Evolutionary conservation across 2,329 filamentous ascomycete genomes (phyloP).

Genomic region (Fusarium anthophilum): DNA sequence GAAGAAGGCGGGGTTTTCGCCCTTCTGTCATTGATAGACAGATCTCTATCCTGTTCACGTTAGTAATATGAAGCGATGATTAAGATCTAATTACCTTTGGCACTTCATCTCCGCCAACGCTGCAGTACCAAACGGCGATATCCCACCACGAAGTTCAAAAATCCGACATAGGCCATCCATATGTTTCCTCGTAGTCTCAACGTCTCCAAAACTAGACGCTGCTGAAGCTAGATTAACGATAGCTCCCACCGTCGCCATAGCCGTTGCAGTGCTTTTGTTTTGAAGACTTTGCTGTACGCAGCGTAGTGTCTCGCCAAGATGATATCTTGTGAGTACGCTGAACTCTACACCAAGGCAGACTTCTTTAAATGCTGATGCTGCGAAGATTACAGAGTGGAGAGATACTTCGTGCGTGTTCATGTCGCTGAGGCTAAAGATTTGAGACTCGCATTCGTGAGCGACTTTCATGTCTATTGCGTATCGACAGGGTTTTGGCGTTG

Average conservation of each 20-base stretch:
- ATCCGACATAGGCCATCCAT: neutral
- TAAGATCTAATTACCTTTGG: rapidly evolving
- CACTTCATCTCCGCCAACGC: neutral
- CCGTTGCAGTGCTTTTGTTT: rapidly evolving
- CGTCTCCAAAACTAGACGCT: neutral
- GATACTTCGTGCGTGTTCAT: neutral
- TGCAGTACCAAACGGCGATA: neutral
- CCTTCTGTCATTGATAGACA: neutral
- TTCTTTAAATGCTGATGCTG: neutral
- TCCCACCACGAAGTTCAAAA: neutral
- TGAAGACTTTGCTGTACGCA: neutral
- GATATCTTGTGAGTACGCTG: neutral
- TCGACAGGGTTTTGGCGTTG: neutral
- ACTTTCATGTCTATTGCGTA: neutral
- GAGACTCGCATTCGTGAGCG: neutral
- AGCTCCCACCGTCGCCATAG: neutral
- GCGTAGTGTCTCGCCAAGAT: neutral
- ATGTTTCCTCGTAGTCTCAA: neutral
- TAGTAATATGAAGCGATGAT: rapidly evolving
- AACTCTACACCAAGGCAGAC: neutral
- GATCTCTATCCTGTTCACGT: neutral
- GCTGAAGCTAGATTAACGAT: neutral
- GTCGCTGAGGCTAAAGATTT: neutral
- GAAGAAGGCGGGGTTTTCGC: neutral
- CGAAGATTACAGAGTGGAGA: neutral